Evolutionary conservation across 345 rosid species (phyloP).

Genomic region (Toxicodendron radicans): DNA sequence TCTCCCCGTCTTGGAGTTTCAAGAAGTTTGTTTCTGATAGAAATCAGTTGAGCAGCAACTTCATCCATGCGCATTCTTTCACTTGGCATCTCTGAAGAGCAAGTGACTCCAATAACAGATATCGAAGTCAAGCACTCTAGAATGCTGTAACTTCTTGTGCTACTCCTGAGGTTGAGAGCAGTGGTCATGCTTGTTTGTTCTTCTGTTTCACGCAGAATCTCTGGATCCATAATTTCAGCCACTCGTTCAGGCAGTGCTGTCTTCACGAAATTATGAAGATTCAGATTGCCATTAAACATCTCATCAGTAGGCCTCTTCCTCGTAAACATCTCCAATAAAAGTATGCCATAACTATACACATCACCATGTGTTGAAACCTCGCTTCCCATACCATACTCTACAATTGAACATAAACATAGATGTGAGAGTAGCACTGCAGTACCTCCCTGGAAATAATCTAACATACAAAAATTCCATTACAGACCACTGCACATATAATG

Average conservation of each 20-base stretch:
- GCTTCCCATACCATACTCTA: conserved; percentile 39
- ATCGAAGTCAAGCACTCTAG: conserved; percentile 12
- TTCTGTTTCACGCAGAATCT: conserved; percentile 12
- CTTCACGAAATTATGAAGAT: conserved; percentile 21
- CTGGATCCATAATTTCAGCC: conserved; percentile 22
- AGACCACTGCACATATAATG: no score
- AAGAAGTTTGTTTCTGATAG: neutral
- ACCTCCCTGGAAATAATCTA: no score
- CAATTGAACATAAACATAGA: neutral
- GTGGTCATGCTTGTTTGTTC: neutral
- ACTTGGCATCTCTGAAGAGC: conserved; percentile 22
- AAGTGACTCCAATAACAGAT: conserved; percentile 23
- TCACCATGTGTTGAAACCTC: conserved; percentile 24
- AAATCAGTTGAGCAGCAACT: neutral
- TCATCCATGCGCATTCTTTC: conserved; percentile 12
- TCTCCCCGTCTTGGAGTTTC: neutral
- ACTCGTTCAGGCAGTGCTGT: conserved; percentile 20
- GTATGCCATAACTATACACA: conserved; percentile 37
- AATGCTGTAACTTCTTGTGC: neutral
- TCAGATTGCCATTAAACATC: conserved; percentile 23
- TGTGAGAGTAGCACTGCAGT: no score
- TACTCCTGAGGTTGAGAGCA: no score
- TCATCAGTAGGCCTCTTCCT: conserved; percentile 29
- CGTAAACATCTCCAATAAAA: conserved; percentile 33
- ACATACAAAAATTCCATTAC: no score